These are phyloP conservation scores for Plenodomus lindquistii DNA, from an alignment of 2,329 filamentous ascomycete species.

Conservation along the genomic window DNA sequence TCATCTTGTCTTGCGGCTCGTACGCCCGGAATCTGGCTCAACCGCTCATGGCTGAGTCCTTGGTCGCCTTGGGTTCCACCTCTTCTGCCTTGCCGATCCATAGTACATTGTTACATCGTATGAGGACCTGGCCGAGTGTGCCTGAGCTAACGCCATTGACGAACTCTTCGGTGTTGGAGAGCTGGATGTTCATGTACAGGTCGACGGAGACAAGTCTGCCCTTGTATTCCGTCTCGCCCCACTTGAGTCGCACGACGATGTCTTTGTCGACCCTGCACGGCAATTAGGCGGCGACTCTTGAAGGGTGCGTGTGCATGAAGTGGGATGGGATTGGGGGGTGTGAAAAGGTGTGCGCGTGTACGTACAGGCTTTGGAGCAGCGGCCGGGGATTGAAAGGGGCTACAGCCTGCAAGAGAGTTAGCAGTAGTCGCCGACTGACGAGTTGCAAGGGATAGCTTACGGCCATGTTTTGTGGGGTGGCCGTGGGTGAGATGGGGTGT, in stretches of 20 bases:
- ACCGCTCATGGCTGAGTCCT: constrained; percentile 47
- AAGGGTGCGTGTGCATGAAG: neutral
- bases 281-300: constrained; percentile 11
- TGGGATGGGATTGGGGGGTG: neutral
- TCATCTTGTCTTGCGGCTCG: neutral
- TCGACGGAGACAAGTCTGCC: constrained; percentile 90
- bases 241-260: constrained; percentile 92
- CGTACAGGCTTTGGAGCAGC: constrained; percentile 89
- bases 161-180: constrained; percentile 88
- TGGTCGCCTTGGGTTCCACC: constrained; percentile 46
- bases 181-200: constrained; percentile 98
- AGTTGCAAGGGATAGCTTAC: constrained; percentile 20
- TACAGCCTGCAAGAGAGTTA: constrained; percentile 48
- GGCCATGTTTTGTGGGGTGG: constrained; percentile 42
- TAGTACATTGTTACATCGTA: constrained; percentile 97
- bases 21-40: constrained; percentile 25
- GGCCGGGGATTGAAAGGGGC: constrained; percentile 96
- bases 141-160: constrained; percentile 86
- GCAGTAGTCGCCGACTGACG: constrained; percentile 1
- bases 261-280: constrained; percentile 77
- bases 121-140: constrained; percentile 85
- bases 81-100: constrained; percentile 72
- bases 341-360: constrained; percentile 24
- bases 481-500: neutral
- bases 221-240: constrained; percentile 97